Conservation (phyloP, 78 protist species). For the Speleostelium caveatum region DNA sequence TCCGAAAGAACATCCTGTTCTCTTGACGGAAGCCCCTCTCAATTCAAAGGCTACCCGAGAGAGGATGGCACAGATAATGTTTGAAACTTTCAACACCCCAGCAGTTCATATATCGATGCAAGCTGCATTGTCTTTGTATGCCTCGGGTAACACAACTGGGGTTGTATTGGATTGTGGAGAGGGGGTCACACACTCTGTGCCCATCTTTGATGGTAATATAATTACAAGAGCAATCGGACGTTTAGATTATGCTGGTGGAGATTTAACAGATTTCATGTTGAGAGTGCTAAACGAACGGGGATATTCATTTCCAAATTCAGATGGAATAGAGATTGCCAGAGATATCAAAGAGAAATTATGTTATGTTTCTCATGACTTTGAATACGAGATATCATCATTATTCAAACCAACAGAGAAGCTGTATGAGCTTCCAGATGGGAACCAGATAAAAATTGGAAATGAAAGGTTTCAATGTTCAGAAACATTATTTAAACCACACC, state of each 20-base stretch:
- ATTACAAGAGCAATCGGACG: conserved; percentile 81
- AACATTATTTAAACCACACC: not conserved
- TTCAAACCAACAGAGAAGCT: not conserved
- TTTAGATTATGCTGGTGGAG: conserved; percentile 84
- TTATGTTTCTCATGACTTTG: conserved; percentile 35
- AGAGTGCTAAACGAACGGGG: conserved; percentile 81
- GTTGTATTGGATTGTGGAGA: conserved; percentile 89
- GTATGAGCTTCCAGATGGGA: not conserved
- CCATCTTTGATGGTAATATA: conserved; percentile 90
- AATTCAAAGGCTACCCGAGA: conserved; percentile 87
- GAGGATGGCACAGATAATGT: conserved; percentile 94
- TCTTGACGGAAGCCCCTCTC: conserved; percentile 94
- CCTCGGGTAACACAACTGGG: conserved; percentile 95
- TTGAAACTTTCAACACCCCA: conserved; percentile 93
- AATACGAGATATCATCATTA: conserved; percentile 66
- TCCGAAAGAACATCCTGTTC: conserved; percentile 93
- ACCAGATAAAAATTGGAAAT: not conserved
- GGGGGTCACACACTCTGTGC: conserved; percentile 90
- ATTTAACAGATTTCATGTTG: conserved; percentile 88
- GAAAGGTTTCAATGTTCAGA: not conserved
- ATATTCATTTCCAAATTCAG: conserved; percentile 66
- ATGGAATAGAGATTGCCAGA: conserved; percentile 11
- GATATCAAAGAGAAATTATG: conserved; percentile 90
- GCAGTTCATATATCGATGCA: conserved; percentile 84
- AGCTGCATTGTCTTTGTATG: conserved; percentile 87